Percentiles rank a stretch among this genome's conserved stretches.
phyloP scores from a whole-genome alignment of 2,329 filamentous ascomycete species.

The Dothidotthia symphoricarpi region DNA sequence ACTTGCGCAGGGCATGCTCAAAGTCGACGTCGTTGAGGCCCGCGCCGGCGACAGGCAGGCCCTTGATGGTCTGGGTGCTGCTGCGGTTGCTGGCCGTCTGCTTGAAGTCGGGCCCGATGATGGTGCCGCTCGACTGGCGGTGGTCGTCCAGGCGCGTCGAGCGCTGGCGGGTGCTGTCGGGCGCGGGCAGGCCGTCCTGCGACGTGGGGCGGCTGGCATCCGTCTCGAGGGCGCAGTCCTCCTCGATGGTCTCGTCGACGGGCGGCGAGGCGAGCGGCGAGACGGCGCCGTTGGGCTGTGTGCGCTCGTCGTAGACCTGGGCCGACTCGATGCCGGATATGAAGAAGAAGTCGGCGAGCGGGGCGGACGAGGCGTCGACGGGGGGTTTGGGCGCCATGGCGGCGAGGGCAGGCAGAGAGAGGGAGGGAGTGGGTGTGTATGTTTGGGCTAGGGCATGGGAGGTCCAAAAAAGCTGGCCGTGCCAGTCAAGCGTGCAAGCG shows the following conservation, averaged over 20 bases:
- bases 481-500: slow-evolving; percentile 24
- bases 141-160: slow-evolving; percentile 48
- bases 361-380: slow-evolving; percentile 49
- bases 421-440: too few species aligned
- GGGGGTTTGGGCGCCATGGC: slow-evolving; percentile 42
- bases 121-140: slow-evolving; percentile 53
- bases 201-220: slow-evolving; percentile 47
- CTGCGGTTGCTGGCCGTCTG: slow-evolving; percentile 62
- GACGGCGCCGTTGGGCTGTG: slow-evolving; percentile 29
- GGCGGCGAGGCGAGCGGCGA: slow-evolving; percentile 33
- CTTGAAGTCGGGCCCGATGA: slow-evolving; percentile 45
- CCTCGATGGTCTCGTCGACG: slow-evolving; percentile 59
- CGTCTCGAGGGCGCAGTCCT: slow-evolving; percentile 58
- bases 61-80: slow-evolving; percentile 59
- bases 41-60: slow-evolving; percentile 41
- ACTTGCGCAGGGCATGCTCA: slow-evolving; percentile 88
- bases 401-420: too few species aligned
- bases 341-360: slow-evolving; percentile 67
- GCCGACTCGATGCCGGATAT: slow-evolving; percentile 56
- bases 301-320: slow-evolving; percentile 51
- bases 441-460: slow-evolving; percentile 23
- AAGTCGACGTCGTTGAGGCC: slow-evolving; percentile 78
- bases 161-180: slow-evolving; percentile 36
- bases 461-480: slow-evolving; percentile 29
- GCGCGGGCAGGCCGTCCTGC: slow-evolving; percentile 45